Percentiles rank a stretch among this genome's conserved stretches.
phyloP scores from a whole-genome alignment of 768 basidiomycete species.

The Amanita fuliginea region DNA sequence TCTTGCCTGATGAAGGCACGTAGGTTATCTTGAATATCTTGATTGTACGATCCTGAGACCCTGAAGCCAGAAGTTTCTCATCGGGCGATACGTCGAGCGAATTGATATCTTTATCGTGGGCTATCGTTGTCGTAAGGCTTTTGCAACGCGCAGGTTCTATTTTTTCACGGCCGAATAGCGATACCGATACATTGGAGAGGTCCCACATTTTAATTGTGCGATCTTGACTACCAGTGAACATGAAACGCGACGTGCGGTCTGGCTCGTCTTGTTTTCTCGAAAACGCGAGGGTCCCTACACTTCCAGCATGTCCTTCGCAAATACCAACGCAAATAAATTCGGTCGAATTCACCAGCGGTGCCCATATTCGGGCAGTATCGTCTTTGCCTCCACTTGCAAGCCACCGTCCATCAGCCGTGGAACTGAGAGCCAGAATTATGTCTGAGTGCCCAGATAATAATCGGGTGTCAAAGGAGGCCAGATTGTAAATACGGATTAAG shows the following conservation, averaged over 20 bases:
- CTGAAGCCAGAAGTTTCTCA: slow-evolving; percentile 80
- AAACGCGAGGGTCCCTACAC: slow-evolving; percentile 82
- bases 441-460: slow-evolving; percentile 85
- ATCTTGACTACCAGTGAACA: slow-evolving; percentile 96
- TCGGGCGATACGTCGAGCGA: slow-evolving; percentile 88
- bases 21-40: slow-evolving; percentile 81
- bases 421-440: slow-evolving; percentile 81
- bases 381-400: slow-evolving; percentile 95
- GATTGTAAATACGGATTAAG: slow-evolving; percentile 82
- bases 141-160: slow-evolving; percentile 39
- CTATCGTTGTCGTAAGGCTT: slow-evolving; percentile 77
- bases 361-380: slow-evolving; percentile 80
- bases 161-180: slow-evolving; percentile 10
- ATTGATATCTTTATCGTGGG: slow-evolving; percentile 99
- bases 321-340: slow-evolving; percentile 72
- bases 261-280: slow-evolving; percentile 37
- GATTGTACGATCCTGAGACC: slow-evolving; percentile 91
- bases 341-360: slow-evolving; percentile 19
- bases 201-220: slow-evolving; percentile 99
- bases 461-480: slow-evolving; percentile 66
- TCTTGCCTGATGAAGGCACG: slow-evolving; percentile 23
- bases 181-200: slow-evolving; percentile 38
- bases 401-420: slow-evolving; percentile 49
- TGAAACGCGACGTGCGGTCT: slow-evolving; percentile 38
- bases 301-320: slow-evolving; percentile 92